These are phyloP conservation scores for Cytospora schulzeri DNA, from an alignment of 2,329 filamentous ascomycete species.

Conservation along the genomic window DNA sequence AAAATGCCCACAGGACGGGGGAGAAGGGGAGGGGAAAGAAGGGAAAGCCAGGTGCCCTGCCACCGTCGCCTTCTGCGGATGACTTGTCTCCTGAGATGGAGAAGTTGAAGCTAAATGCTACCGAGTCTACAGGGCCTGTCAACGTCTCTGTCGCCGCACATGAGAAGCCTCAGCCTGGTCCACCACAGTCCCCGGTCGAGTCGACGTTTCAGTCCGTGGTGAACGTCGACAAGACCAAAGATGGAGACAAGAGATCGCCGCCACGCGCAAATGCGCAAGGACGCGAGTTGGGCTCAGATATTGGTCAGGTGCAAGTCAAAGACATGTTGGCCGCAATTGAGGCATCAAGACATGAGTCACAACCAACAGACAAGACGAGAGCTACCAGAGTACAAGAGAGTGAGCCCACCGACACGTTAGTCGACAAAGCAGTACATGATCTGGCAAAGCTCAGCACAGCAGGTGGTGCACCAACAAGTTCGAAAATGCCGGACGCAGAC, in stretches of 20 bases:
- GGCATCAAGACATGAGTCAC: constrained; percentile 7
- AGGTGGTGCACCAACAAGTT: background rate
- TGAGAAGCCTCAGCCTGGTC: constrained; percentile 16
- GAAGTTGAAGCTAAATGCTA: constrained; percentile 27
- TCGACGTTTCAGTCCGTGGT: constrained; percentile 25
- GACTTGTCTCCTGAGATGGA: constrained; percentile 21
- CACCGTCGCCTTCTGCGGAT: constrained; percentile 12
- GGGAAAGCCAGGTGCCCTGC: constrained; percentile 10
- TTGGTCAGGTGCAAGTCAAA: background rate
- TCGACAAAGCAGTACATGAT: background rate
- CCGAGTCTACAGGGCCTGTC: constrained; percentile 23
- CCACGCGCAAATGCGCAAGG: constrained; percentile 17
- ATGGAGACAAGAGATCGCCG: background rate
- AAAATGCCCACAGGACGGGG: constrained; percentile 16
- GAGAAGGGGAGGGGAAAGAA: constrained; percentile 5
- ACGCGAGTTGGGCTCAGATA: background rate
- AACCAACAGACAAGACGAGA: background rate
- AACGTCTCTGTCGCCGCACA: constrained; percentile 13
- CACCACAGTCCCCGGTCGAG: constrained; percentile 18
- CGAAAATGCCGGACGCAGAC: background rate
- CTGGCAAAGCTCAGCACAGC: background rate
- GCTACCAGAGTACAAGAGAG: background rate
- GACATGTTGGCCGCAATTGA: background rate
- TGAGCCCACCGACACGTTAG: background rate
- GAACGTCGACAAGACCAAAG: background rate